phyloP scores from a whole-genome alignment of 2,329 filamentous ascomycete species.

The Harringtonia aguacate region DNA sequence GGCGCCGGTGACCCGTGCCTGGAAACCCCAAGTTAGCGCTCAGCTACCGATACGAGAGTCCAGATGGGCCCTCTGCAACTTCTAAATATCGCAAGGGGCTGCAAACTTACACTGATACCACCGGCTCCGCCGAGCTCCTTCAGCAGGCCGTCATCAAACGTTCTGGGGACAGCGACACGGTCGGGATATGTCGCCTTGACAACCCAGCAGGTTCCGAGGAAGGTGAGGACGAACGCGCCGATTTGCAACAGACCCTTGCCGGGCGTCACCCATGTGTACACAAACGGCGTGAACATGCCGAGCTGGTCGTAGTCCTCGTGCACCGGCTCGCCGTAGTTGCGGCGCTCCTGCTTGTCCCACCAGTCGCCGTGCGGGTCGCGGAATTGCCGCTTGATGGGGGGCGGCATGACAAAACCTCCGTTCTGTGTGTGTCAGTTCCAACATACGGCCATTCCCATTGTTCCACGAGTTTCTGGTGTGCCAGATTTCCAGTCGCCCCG shows the following conservation, averaged over 20 bases:
- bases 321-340: constrained; percentile 92
- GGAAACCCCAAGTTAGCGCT: neutral
- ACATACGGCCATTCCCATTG: too few relatives aligned
- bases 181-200: constrained; percentile 66
- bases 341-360: constrained; percentile 96
- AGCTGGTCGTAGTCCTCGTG: constrained; percentile 95
- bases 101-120: constrained; percentile 44
- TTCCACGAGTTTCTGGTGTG: too few relatives aligned
- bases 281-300: constrained; percentile 78
- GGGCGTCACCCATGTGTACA: constrained; percentile 74
- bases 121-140: constrained; percentile 63
- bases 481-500: too few relatives aligned
- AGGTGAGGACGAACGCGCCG: constrained; percentile 52
- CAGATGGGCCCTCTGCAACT: neutral
- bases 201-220: constrained; percentile 54
- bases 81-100: neutral
- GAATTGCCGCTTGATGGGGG: constrained; percentile 73
- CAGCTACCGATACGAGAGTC: neutral
- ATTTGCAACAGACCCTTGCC: constrained; percentile 60
- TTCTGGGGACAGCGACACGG: constrained; percentile 54
- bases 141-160: constrained; percentile 63
- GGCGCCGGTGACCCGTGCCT: constrained; percentile 3
- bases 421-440: constrained; percentile 48
- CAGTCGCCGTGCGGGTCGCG: constrained; percentile 88
- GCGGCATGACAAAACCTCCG: constrained; percentile 73